These are phyloP conservation scores for Picocystis sp. DNA, from an alignment of 163 green algal genomes.

Conservation along the genomic window DNA sequence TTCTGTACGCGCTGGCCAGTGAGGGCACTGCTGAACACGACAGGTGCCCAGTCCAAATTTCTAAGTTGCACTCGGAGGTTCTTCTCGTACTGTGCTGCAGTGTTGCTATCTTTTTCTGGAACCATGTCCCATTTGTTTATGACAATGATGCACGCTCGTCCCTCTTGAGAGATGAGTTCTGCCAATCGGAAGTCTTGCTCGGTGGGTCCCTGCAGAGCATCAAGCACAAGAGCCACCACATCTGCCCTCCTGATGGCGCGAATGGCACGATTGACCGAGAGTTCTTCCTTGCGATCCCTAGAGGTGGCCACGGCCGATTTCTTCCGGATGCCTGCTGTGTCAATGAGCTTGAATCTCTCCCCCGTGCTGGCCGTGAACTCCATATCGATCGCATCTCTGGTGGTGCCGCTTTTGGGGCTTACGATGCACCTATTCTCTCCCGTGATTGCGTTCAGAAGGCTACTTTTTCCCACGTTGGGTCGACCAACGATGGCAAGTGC, in stretches of 20 bases:
- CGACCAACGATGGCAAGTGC: constrained; percentile 82
- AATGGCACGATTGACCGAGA: constrained; percentile 70
- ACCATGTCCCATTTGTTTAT: constrained; percentile 97
- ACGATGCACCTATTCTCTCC: constrained; percentile 81
- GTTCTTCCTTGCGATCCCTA: constrained; percentile 63
- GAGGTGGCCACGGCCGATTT: constrained; percentile 27
- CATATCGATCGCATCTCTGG: constrained; percentile 84
- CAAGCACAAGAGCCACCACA: constrained; percentile 77
- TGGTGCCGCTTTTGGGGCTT: constrained; percentile 82
- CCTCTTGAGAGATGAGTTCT: constrained; percentile 28
- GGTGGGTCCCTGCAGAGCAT: constrained; percentile 55
- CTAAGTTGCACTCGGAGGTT: constrained; percentile 57
- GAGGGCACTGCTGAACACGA: constrained; percentile 79
- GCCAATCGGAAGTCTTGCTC: constrained; percentile 40
- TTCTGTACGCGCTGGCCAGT: constrained; percentile 47
- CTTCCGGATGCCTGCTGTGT: constrained; percentile 90
- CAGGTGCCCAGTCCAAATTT: constrained; percentile 63
- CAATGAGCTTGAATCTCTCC: constrained; percentile 61
- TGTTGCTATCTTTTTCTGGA: constrained; percentile 34
- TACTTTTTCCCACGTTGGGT: constrained; percentile 95
- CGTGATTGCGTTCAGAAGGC: constrained; percentile 72
- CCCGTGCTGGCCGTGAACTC: constrained; percentile 23
- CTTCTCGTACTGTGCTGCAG: constrained; percentile 24
- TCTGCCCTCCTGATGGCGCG: constrained; percentile 60
- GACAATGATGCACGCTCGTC: constrained; percentile 56